These are phyloP conservation scores for Eimeria zaria DNA, from an alignment of 169 alveolate species.

Conservation along the genomic window DNA sequence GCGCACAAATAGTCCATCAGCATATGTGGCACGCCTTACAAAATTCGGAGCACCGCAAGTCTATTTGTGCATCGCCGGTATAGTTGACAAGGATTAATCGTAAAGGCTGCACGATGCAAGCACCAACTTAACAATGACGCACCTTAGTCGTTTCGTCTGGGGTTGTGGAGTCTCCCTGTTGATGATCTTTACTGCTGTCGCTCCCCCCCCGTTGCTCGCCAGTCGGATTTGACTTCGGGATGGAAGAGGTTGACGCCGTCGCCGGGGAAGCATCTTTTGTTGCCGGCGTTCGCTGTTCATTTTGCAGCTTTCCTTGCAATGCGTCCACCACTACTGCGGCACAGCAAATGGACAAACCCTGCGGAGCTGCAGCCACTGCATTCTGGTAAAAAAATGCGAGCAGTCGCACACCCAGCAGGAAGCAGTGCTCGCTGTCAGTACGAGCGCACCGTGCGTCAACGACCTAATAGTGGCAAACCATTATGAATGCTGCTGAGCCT, in stretches of 20 bases:
- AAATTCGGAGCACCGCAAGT: not conserved
- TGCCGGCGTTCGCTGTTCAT: slow-evolving; percentile 5
- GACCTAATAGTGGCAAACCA: not conserved
- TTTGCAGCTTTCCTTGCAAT: slow-evolving; percentile 66
- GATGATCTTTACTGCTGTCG: slow-evolving; percentile 37
- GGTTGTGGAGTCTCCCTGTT: not conserved
- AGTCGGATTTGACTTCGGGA: not conserved
- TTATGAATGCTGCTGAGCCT: not conserved
- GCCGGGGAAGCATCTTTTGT: not conserved
- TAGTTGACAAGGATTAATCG: not conserved
- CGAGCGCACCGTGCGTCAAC: not conserved
- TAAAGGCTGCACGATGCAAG: not conserved
- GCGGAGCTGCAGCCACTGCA: not conserved
- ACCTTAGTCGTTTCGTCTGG: slow-evolving; percentile 34
- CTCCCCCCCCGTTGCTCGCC: not conserved
- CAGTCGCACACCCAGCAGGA: not conserved
- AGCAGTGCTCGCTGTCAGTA: not conserved
- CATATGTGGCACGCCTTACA: not conserved
- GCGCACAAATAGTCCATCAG: not conserved
- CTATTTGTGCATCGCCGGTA: not conserved
- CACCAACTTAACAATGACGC: not conserved
- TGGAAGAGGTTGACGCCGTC: not conserved
- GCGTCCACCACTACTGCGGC: slow-evolving; percentile 76
- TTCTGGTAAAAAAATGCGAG: not conserved
- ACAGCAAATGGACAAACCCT: not conserved